Evolutionary conservation across 805 yeast genomes (phyloP).

Genomic region (Jamesozyma rosinii): DNA sequence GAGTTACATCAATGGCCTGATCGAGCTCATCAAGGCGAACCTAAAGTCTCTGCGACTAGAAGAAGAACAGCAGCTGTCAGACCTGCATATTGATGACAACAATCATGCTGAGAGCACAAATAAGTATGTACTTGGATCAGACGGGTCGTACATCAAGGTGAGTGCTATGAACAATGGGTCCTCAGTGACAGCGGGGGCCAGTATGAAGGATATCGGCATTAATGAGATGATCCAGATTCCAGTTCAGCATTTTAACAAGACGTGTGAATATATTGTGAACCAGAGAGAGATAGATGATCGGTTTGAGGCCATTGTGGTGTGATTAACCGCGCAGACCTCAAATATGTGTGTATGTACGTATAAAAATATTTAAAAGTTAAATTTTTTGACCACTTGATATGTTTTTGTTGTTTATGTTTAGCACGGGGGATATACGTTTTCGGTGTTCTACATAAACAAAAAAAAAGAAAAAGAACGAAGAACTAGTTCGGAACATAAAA

Average conservation of each 20-base stretch:
- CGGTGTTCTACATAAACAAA: too few species aligned
- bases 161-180: conserved; percentile 11
- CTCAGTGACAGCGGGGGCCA: conserved; percentile 17
- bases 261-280: conserved; percentile 56
- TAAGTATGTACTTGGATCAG: conserved; percentile 18
- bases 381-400: too few species aligned
- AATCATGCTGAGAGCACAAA: neutral
- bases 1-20: conserved; percentile 73
- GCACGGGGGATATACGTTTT: too few species aligned
- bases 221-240: conserved; percentile 25
- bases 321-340: too few species aligned
- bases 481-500: too few species aligned
- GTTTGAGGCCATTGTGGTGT: conserved; percentile 43
- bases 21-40: conserved; percentile 69
- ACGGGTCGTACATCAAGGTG: conserved; percentile 22
- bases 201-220: conserved; percentile 27
- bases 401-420: too few species aligned
- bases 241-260: conserved; percentile 53
- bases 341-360: too few species aligned
- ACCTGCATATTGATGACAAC: conserved; percentile 5
- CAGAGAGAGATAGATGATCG: conserved; percentile 65
- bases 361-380: too few species aligned
- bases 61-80: conserved; percentile 19
- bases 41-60: conserved; percentile 33
- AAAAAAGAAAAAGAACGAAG: too few species aligned